Base-by-base conservation (phyloP, 2,329 filamentous ascomycete genomes). In the Fusarium napiforme region DNA sequence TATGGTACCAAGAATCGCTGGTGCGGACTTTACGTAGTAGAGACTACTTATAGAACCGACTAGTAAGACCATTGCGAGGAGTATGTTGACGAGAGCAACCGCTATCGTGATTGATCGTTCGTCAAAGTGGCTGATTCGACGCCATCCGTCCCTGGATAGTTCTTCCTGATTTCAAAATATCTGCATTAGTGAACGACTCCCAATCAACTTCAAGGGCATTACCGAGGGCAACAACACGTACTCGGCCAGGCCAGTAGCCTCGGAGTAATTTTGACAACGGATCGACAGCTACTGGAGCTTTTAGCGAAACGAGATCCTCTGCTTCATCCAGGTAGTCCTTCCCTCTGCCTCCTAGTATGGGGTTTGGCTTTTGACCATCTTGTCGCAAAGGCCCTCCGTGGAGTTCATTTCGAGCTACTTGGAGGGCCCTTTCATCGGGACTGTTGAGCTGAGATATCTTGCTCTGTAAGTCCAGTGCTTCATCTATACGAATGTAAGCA, bases 1-100 rank as follows among this genome's bases (percentile, higher is more conserved):
- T 53, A 63, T 70, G 8, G 62, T 58, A 11, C 63, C 58, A 32
- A 67, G 39, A 8, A 70, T 53, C 16, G 67, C 58, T 19, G 45
- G 14, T 4, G 55, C 8, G 0, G 67, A 59, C 5, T 55, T 58
- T 0, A 70, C 64, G 8, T 59, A 70, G 14, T 43, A 70, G 0
- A 70, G 40, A 15, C 26, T 67, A 2, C 58, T 67, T n/a, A 70
- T 59, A 0, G 64, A 52, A 1, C 67, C 67, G 0, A 70, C 64
- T 0, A 70, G 1, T 12, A 70, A 26, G 1, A 60, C 0, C 7
- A 67, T 40, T 0, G 64, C 58, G 3, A 59, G 23, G 4, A 60
- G 0, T 0, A 67, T 39, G 11, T 70, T 70, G 21, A 70, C 55
- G 0, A 70, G 16, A 7, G 52, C 26, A 2, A 56, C 58, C 0